phyloP scores from a whole-genome alignment of 495 filamentous ascomycete species.

The Margaritispora aquatica region DNA sequence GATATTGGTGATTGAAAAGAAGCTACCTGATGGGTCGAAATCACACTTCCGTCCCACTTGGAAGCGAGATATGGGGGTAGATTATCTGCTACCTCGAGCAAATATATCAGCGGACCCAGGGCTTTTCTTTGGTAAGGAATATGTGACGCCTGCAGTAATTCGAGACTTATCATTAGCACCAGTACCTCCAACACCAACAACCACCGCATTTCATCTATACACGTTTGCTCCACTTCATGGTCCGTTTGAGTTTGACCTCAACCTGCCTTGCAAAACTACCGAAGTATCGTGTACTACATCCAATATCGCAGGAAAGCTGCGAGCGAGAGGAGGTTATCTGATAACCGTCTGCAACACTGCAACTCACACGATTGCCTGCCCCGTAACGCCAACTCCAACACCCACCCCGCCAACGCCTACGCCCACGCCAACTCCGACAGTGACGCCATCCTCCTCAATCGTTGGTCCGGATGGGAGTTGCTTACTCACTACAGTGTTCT shows the following conservation, averaged over 20 bases:
- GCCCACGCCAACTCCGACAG: not conserved
- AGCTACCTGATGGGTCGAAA: conserved; percentile 4
- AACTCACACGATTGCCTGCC: not conserved
- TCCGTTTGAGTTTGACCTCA: not conserved
- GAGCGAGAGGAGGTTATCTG: not conserved
- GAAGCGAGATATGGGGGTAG: not conserved
- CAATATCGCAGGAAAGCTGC: not conserved
- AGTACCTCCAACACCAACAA: not conserved
- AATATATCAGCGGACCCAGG: not conserved
- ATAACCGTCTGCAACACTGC: not conserved
- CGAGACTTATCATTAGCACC: not conserved
- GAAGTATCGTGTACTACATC: not conserved
- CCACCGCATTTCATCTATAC: not conserved
- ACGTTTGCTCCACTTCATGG: not conserved
- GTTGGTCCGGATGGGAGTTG: not conserved
- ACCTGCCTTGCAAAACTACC: not conserved
- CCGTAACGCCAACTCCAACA: not conserved
- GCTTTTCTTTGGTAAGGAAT: not conserved
- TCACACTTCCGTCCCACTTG: conserved; percentile 1
- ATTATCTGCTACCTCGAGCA: not conserved
- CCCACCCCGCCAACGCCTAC: not conserved
- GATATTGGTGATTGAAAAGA: conserved; percentile 9
- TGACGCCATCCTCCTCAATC: not conserved
- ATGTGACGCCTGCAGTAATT: not conserved
- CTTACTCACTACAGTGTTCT: not conserved